Percentiles rank a stretch among this genome's conserved stretches.
Evolutionary conservation across 306 rosid genomes (phyloP).

Genomic region (Quercus engelmannii): DNA sequence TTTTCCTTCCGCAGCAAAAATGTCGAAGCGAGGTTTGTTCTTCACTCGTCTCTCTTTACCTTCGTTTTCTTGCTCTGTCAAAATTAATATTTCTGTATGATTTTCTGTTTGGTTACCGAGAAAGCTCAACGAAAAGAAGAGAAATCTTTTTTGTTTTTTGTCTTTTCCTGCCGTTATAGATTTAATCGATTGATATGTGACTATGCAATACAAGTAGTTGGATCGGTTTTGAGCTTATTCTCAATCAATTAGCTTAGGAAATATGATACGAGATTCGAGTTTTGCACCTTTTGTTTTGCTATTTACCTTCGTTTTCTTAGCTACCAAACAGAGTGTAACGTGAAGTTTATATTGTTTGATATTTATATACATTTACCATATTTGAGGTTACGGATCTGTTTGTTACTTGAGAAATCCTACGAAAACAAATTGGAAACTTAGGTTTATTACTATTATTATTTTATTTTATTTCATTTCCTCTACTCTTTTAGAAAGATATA

Average conservation of each 20-base stretch:
- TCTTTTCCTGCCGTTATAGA: not conserved
- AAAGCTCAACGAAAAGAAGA: not conserved
- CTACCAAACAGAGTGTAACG: not conserved
- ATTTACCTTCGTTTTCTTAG: not conserved
- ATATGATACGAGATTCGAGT: not conserved
- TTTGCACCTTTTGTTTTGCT: too few species aligned
- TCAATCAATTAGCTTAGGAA: not conserved
- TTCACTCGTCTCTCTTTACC: not conserved
- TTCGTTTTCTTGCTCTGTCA: not conserved
- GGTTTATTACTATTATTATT: not conserved
- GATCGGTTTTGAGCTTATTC: not conserved
- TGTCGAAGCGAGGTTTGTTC: slow-evolving; percentile 63
- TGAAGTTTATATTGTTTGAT: not conserved
- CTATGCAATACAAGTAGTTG: not conserved
- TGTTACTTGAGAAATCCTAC: not conserved
- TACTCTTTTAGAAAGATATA: not conserved
- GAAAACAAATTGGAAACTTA: not conserved
- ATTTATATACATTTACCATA: not conserved
- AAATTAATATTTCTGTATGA: not conserved
- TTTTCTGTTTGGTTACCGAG: not conserved
- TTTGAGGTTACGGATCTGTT: not conserved
- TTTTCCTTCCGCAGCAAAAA: slow-evolving; percentile 20
- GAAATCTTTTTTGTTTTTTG: not conserved
- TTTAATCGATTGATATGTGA: not conserved
- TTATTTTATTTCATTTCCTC: not conserved